Evolutionary conservation across 768 basidiomycete genomes (phyloP).

Genomic region (Auriscalpium orientale): DNA sequence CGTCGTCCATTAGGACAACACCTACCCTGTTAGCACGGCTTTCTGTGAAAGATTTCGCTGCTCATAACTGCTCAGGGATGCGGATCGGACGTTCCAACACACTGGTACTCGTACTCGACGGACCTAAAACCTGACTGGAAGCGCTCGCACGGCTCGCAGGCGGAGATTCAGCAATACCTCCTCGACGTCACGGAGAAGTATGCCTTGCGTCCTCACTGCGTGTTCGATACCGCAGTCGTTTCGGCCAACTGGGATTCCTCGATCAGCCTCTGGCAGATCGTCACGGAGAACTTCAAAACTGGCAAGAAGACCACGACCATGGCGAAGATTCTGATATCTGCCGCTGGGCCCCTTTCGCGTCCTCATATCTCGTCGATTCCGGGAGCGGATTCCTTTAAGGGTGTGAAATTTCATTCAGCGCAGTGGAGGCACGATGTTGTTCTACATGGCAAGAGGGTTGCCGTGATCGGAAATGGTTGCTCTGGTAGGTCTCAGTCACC

Average conservation of each 20-base stretch:
- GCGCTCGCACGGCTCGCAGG: background rate
- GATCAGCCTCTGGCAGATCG: background rate
- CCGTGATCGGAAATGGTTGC: too few relatives aligned
- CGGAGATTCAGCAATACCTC: background rate
- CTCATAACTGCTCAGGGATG: background rate
- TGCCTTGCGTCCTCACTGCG: background rate
- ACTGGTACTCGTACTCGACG: background rate
- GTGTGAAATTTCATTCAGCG: too few relatives aligned
- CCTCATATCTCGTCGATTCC: background rate
- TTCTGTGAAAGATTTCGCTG: background rate
- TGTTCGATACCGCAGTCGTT: background rate
- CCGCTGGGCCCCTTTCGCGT: background rate
- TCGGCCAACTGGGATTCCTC: background rate
- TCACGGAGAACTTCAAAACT: background rate
- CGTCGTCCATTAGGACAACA: background rate
- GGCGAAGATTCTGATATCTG: background rate
- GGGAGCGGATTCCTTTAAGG: background rate
- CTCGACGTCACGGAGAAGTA: background rate
- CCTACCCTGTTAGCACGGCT: background rate
- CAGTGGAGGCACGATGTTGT: too few relatives aligned
- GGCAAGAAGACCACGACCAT: background rate
- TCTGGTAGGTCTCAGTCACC: too few relatives aligned
- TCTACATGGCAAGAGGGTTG: too few relatives aligned
- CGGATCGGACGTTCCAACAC: background rate
- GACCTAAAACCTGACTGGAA: background rate